Percentiles rank a stretch among this genome's conserved stretches.
Conservation (phyloP, 768 basidiomycete species). For the Scleroderma citrinum region DNA sequence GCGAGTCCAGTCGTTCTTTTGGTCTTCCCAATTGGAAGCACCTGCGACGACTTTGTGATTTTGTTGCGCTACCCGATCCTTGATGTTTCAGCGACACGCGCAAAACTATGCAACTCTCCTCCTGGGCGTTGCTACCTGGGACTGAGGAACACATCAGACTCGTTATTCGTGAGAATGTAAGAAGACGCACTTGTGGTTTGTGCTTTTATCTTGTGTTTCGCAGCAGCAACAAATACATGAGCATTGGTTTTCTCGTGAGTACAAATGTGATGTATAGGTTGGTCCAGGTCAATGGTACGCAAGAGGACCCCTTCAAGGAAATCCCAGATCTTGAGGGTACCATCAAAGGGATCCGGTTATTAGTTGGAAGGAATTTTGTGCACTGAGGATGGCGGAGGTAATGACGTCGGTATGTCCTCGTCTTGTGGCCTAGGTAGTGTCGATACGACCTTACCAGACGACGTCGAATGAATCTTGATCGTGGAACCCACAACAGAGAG, state of each 20-base stretch:
- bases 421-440: constrained; percentile 58
- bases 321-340: constrained; percentile 89
- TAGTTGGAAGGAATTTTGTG: constrained; percentile 84
- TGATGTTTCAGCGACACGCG: constrained; percentile 53
- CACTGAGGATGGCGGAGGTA: constrained; percentile 71
- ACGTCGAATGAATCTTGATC: constrained; percentile 80
- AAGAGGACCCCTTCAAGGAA: constrained; percentile 80
- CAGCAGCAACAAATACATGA: constrained; percentile 62
- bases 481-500: constrained; percentile 78
- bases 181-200: constrained; percentile 18
- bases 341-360: constrained; percentile 81
- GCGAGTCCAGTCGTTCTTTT: constrained; percentile 57
- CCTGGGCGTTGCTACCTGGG: constrained; percentile 20
- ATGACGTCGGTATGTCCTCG: constrained; percentile 44
- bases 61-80: constrained; percentile 34
- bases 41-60: constrained; percentile 41
- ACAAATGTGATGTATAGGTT: constrained; percentile 67
- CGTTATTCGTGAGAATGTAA: neutral
- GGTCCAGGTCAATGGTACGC: constrained; percentile 62
- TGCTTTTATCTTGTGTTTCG: constrained; percentile 47
- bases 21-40: constrained; percentile 61
- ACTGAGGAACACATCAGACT: constrained; percentile 5
- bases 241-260: constrained; percentile 66
- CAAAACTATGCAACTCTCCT: constrained; percentile 45
- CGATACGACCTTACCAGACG: constrained; percentile 74